Evolutionary conservation across 2,329 filamentous ascomycete genomes (phyloP).

Genomic region (Cladosporium sp.): DNA sequence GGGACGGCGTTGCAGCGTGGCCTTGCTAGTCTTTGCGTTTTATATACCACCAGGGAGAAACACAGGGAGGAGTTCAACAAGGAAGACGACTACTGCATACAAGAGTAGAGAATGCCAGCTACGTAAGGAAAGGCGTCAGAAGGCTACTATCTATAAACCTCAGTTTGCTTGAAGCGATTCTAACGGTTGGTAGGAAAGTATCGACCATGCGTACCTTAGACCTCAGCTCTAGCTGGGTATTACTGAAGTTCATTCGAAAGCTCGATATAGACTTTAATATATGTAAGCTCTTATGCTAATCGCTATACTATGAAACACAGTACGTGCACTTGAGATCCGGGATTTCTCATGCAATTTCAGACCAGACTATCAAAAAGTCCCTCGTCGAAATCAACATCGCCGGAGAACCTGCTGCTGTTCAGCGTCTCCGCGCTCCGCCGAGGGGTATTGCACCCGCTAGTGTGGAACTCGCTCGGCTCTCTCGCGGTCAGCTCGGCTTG

Average conservation of each 20-base stretch:
- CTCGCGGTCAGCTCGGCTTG: background rate
- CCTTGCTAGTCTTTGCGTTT: background rate
- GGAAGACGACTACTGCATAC: background rate
- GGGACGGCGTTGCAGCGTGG: background rate
- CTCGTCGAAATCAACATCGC: background rate
- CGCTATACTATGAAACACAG: background rate
- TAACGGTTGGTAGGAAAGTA: background rate
- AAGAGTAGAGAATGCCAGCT: background rate
- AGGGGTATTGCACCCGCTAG: constrained; percentile 4
- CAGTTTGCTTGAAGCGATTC: background rate
- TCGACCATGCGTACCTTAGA: background rate
- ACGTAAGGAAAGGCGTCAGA: background rate
- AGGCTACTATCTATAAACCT: background rate
- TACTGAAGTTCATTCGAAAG: background rate
- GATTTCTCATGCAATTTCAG: background rate
- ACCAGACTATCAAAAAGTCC: background rate
- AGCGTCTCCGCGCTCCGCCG: constrained; percentile 1
- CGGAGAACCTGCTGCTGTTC: background rate
- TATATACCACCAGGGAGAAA: background rate
- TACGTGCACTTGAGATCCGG: background rate
- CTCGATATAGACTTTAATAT: background rate
- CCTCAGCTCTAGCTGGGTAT: background rate
- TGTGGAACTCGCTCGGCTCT: constrained; percentile 6
- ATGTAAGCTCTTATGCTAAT: background rate
- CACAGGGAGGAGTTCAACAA: background rate